Evolutionary conservation across 192 early-diverging fungal species (phyloP).

Genomic region (Rhizoclosmatium globosum): DNA sequence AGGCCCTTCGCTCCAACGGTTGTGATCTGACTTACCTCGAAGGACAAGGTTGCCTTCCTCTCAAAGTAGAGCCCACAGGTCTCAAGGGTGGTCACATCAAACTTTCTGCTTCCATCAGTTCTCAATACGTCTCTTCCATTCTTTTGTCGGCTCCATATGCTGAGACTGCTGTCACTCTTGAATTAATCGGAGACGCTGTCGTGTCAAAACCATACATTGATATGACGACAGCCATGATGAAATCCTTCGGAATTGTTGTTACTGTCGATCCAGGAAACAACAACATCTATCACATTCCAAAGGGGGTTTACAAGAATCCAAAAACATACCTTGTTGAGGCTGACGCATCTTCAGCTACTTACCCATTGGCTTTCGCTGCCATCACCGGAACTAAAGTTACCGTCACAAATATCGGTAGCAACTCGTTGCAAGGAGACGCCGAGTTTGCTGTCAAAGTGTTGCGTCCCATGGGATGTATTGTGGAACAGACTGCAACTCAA

Average conservation of each 20-base stretch:
- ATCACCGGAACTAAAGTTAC: constrained; percentile 90
- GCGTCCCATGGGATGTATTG: constrained; percentile 89
- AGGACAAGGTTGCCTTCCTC: constrained; percentile 84
- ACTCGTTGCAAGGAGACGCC: constrained; percentile 73
- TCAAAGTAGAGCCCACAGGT: constrained; percentile 82
- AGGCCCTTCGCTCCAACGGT: constrained; percentile 84
- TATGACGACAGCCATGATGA: constrained; percentile 99
- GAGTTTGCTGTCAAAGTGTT: constrained; percentile 93
- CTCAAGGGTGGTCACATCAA: constrained; percentile 88
- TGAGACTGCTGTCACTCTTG: constrained; percentile 76
- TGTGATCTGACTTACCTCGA: constrained; percentile 79
- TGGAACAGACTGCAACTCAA: constrained; percentile 85
- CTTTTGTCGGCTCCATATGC: constrained; percentile 97
- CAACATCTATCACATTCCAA: constrained; percentile 87
- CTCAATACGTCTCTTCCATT: constrained; percentile 98
- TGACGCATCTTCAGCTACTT: constrained; percentile 96
- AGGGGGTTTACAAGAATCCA: constrained; percentile 83
- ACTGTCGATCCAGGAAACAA: constrained; percentile 23
- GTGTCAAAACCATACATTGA: constrained; percentile 99
- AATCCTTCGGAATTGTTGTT: constrained; percentile 86
- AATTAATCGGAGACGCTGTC: constrained; percentile 89
- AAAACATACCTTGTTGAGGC: constrained; percentile 89
- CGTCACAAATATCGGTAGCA: constrained; percentile 92
- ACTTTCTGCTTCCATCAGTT: constrained; percentile 91
- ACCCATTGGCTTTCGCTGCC: constrained; percentile 96